A percentile compares a stretch with the other conserved stretches of the same genome.
These are phyloP conservation scores for Fusarium sterilihyphosum DNA, from an alignment of 2,329 filamentous ascomycete species.

Conservation along the genomic window DNA sequence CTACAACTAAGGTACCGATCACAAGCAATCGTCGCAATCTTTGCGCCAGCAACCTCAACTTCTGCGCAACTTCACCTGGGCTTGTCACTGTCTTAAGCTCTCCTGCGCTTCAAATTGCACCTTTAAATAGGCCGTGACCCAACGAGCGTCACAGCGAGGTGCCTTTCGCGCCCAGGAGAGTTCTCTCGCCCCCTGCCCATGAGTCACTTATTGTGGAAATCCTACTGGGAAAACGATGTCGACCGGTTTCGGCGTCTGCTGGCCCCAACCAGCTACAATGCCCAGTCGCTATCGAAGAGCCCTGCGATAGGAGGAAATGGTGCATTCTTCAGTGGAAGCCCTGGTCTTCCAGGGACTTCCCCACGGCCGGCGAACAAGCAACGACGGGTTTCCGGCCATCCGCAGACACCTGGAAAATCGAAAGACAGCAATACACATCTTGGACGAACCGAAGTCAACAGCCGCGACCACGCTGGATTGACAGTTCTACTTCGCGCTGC, in stretches of 20 bases:
- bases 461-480: constrained; percentile 81
- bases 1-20: constrained; percentile 13
- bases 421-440: constrained; percentile 58
- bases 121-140: constrained; percentile 96
- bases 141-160: constrained; percentile 88
- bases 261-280: constrained; percentile 72
- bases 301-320: constrained; percentile 54
- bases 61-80: neutral
- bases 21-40: constrained; percentile 25
- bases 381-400: constrained; percentile 63
- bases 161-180: constrained; percentile 64
- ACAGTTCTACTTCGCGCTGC: constrained; percentile 87
- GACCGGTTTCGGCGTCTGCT: constrained; percentile 91
- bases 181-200: constrained; percentile 63
- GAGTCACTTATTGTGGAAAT: constrained; percentile 98
- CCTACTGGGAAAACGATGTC: constrained; percentile 97
- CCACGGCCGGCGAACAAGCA: constrained; percentile 60
- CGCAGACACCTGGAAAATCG: constrained; percentile 53
- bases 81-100: constrained; percentile 25
- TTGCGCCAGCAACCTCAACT: constrained; percentile 9
- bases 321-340: constrained; percentile 50
- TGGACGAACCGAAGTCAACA: constrained; percentile 78
- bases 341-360: constrained; percentile 58
- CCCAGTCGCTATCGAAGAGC: constrained; percentile 65
- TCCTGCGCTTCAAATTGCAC: constrained; percentile 58